phyloP scores from a whole-genome alignment of 2,329 filamentous ascomycete species.

The Talaromyces albobiverticillius region DNA sequence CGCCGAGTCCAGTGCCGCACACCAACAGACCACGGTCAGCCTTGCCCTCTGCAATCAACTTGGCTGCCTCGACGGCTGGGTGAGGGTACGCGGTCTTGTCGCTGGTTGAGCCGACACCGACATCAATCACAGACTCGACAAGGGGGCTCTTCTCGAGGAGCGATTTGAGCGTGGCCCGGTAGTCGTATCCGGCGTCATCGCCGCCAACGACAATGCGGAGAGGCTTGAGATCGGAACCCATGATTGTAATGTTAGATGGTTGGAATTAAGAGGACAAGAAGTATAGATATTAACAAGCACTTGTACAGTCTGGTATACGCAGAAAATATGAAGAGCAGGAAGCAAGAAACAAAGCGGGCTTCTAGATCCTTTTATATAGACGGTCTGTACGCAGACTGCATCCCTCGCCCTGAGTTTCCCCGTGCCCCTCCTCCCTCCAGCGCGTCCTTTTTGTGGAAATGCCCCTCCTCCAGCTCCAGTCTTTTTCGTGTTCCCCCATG shows the following conservation, averaged over 20 bases:
- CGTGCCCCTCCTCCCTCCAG: not conserved
- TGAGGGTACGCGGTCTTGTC: slow-evolving; percentile 84
- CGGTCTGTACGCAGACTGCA: too few relatives aligned
- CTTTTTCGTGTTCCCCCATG: not conserved
- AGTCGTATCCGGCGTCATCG: slow-evolving; percentile 71
- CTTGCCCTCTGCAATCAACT: slow-evolving; percentile 46
- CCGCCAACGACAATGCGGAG: slow-evolving; percentile 62
- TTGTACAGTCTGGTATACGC: too few relatives aligned
- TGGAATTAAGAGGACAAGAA: too few relatives aligned
- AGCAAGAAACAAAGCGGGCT: not conserved
- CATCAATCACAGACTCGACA: slow-evolving; percentile 68
- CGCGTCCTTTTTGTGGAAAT: not conserved
- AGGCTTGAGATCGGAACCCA: slow-evolving; percentile 34
- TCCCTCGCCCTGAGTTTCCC: too few relatives aligned
- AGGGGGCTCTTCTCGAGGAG: slow-evolving; percentile 66
- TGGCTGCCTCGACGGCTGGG: slow-evolving; percentile 70
- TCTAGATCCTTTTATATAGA: slow-evolving; percentile 3
- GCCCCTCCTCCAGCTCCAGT: not conserved
- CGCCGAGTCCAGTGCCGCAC: slow-evolving; percentile 82
- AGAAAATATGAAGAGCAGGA: not conserved
- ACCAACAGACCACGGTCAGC: slow-evolving; percentile 74
- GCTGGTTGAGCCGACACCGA: slow-evolving; percentile 62
- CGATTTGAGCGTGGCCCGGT: slow-evolving; percentile 74
- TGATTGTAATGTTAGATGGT: too few relatives aligned
- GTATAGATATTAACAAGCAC: slow-evolving; percentile 1